Evolutionary conservation across 2,329 filamentous ascomycete species (phyloP), one percentile per base, ranked within the genome.

Genomic region (Xylaria sp.): DNA sequence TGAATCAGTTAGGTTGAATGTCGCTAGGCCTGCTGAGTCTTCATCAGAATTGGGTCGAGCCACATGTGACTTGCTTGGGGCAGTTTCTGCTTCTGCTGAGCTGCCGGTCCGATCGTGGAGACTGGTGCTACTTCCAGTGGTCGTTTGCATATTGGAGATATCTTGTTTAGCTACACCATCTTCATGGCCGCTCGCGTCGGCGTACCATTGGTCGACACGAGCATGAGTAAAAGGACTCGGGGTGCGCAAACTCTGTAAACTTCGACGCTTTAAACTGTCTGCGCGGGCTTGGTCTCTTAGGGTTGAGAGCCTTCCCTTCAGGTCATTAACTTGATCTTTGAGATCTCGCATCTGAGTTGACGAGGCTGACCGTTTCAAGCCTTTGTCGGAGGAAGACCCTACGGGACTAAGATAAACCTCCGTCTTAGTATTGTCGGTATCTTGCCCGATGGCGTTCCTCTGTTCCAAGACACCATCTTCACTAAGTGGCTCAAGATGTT

Each of bases 291-390:
- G 89, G 64, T 93, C 87, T 68, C 91, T 90, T 41, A 97, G 76
- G 15, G 82, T 90, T 1, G 92, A 93, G 35, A 97, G 93, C 70
- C 92, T 92, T 62, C 90, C 91, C 72, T 93, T 93, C 47, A 97
- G 81, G 54, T 90, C 92, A 58, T 90, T 88, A 85, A 97, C 91
- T 73, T 96, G 92, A 67, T 92, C 89, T 62, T 92, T 91, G 43
- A 97, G 80, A 53, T 85, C 85, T 8, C 89, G 87, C 71, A 91
- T 87, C 71, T 91, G 88, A 13, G 88, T 83, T n/a, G 87, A 87
- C 0, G 92, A 94, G 13, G 87, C 82, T 2, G 90, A 88, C 17
- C 91, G 84, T 25, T 84, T 84, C 8, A 89, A 76, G 1, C 81
- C 82, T 43, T 80, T 78, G 9, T 81, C 79, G n/a, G 72, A 70